Evolutionary conservation across 2,329 filamentous ascomycete genomes (phyloP), one percentile per base, ranked within the genome.

Genomic region (Ophiostoma sp.): DNA sequence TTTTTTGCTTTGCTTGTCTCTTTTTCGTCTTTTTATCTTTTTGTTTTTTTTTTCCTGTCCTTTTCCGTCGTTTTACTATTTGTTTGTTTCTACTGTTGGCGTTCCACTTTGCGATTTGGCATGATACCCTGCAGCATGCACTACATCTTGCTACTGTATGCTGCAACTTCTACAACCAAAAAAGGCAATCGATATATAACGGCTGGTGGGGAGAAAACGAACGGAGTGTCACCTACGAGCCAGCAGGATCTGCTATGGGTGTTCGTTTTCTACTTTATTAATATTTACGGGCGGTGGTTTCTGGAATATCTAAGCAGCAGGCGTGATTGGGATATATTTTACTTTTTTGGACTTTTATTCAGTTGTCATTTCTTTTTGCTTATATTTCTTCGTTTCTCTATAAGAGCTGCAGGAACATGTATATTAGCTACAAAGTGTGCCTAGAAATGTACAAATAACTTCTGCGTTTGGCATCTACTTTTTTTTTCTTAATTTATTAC

Each of bases 111-210:
- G 65, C 36, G 65, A 65, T 65, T 65, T 67, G 52, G 35, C 62
- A 69, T 70, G 75, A 76, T 76, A 76, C 75, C 75, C 75, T 72
- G 71, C 69, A 67, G 60, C 67, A 60, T 71, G 62, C 35, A 52
- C 17, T 52, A n/a, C 62, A 54, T 60, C 44, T 44, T 65, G 69
- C 67, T 72, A 44, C 44, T 57, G 39, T 35, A 39, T 65, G 62
- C 62, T 72, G 67, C 67, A 48, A 27, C 41, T 54, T 70, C 70
- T 70, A 71, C 48, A 52, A 68, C 54, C 66, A 72, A 69, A 69
- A 27, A 62, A 31, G 33, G 48, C 44, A 64, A 60, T 65, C 10
- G 10, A 65, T 39, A 39, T 11, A 41, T 65, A 39, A 39, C 62
- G 60, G 33, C 60, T 27, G 62, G n/a, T 65, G 62, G 15, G n/a